Conservation (phyloP, 495 filamentous ascomycete species). For the Neurospora tetrasperma region DNA sequence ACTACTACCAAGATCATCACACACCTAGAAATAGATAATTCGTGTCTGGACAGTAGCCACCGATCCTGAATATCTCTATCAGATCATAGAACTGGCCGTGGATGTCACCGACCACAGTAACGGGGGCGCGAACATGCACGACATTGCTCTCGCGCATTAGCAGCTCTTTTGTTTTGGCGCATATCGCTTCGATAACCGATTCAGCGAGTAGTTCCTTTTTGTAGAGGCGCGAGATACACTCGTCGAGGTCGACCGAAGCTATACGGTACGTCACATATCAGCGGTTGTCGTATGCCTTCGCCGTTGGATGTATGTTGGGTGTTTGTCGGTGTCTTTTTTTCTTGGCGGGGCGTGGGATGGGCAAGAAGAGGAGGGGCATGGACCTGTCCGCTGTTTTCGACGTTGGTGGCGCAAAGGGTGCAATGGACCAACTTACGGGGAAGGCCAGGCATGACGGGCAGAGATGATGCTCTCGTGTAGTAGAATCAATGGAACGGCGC, state of each 20-base stretch:
- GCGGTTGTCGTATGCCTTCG: slow-evolving; percentile 1
- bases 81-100: slow-evolving; percentile 98
- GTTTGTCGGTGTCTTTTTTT: slow-evolving; percentile 6
- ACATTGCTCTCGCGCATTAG: slow-evolving; percentile 99
- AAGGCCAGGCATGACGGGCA: slow-evolving; percentile 71
- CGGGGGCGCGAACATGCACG: slow-evolving; percentile 88
- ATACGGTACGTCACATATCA: neutral
- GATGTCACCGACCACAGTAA: slow-evolving; percentile 98
- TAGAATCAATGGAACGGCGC: neutral
- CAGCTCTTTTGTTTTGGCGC: slow-evolving; percentile 95
- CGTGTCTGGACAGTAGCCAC: slow-evolving; percentile 90
- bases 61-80: slow-evolving; percentile 98
- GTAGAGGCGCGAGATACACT: slow-evolving; percentile 92
- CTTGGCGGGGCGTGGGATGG: slow-evolving; percentile 4
- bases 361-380: slow-evolving; percentile 1
- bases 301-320: neutral
- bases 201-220: slow-evolving; percentile 94
- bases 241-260: slow-evolving; percentile 96
- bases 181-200: slow-evolving; percentile 98
- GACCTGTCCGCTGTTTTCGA: neutral
- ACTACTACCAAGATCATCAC: slow-evolving; percentile 11
- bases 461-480: neutral
- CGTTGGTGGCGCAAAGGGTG: neutral
- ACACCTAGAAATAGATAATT: slow-evolving; percentile 95
- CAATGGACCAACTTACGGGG: slow-evolving; percentile 50